Conservation (phyloP, 148 eudicot genomes). For the Vaccinium vitisidaea region DNA sequence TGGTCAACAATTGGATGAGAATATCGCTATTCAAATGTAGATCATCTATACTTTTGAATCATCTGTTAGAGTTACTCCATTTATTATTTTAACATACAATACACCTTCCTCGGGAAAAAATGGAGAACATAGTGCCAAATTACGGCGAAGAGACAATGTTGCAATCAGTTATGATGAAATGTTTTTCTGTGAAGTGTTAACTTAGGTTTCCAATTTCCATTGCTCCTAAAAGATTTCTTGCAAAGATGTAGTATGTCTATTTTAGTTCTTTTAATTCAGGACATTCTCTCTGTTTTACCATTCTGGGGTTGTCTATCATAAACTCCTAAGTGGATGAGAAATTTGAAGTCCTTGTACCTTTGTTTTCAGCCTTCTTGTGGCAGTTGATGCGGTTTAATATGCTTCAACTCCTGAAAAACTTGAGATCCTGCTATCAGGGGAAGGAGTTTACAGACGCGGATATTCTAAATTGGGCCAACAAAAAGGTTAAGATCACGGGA, state of each 20-base stretch:
- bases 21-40: not conserved
- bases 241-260: not conserved
- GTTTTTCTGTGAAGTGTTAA: not conserved
- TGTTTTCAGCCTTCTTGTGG: constrained; percentile 80
- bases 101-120: not conserved
- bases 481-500: constrained; percentile 75
- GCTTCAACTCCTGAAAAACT: constrained; percentile 87
- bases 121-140: not conserved
- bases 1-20: not conserved
- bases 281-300: not conserved
- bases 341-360: constrained; percentile 8
- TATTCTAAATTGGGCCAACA: constrained; percentile 83
- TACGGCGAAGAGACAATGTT: not conserved
- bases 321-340: not conserved
- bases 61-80: not conserved
- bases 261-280: not conserved
- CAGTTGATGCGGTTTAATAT: constrained; percentile 94
- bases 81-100: not conserved
- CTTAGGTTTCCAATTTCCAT: not conserved
- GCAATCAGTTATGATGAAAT: not conserved
- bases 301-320: not conserved
- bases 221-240: not conserved
- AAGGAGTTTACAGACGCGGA: constrained; percentile 86
- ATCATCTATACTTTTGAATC: not conserved
- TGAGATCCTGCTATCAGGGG: constrained; percentile 70